These are phyloP conservation scores for Colletotrichum falcatum DNA, from an alignment of 2,329 filamentous ascomycete species.

Conservation along the genomic window DNA sequence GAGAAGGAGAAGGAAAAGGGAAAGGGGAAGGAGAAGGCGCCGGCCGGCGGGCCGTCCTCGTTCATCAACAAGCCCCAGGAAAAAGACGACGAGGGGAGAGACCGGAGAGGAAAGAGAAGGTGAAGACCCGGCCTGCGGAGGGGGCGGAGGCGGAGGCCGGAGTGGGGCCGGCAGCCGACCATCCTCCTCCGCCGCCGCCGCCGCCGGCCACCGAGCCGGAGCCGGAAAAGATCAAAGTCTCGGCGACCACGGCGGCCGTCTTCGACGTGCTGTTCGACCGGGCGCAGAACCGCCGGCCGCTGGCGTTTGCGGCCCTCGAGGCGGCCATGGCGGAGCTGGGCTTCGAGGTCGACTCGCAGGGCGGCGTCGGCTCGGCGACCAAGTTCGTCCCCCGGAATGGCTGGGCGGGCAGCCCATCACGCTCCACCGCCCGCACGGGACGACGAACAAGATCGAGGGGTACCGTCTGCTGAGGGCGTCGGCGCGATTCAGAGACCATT, in stretches of 20 bases:
- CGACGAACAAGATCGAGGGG: neutral
- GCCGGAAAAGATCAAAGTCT: neutral
- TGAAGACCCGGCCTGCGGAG: neutral
- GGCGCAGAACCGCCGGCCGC: neutral
- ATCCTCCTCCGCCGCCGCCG: neutral
- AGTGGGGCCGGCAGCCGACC: too few relatives aligned
- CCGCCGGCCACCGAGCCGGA: neutral
- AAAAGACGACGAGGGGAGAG: neutral
- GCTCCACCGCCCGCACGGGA: neutral
- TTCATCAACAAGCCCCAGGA: neutral
- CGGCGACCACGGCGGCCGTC: neutral
- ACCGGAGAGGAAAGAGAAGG: neutral
- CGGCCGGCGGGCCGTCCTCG: neutral
- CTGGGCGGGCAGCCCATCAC: neutral
- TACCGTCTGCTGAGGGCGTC: neutral
- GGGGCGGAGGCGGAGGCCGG: too few relatives aligned
- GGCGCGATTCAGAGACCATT: too few relatives aligned
- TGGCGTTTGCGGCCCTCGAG: neutral
- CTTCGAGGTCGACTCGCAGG: neutral
- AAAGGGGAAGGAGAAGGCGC: neutral
- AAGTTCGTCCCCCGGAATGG: neutral
- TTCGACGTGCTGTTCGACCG: neutral
- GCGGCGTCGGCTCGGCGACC: neutral
- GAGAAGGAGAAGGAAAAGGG: too few relatives aligned
- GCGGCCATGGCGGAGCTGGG: neutral